Evolutionary conservation across 441 rosid genomes (phyloP).

Genomic region (Corymbia calophylla): DNA sequence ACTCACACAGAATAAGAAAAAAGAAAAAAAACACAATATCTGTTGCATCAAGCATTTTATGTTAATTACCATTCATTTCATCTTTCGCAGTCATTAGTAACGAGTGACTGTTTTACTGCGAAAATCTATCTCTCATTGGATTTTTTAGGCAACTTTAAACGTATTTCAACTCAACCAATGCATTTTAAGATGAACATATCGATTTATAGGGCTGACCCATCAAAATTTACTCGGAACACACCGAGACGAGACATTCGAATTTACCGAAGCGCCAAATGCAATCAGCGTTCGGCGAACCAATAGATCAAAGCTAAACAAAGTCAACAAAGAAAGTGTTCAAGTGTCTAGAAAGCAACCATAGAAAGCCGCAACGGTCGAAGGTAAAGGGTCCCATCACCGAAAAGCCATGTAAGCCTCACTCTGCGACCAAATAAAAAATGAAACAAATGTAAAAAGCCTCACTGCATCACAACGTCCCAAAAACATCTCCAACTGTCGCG

Average conservation of each 20-base stretch:
- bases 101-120: rapidly evolving
- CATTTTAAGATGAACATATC: rapidly evolving
- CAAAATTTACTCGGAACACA: background rate
- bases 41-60: rapidly evolving
- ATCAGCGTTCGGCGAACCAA: background rate
- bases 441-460: too few relatives aligned
- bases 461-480: background rate
- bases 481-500: background rate
- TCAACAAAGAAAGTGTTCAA: background rate
- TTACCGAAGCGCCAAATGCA: background rate
- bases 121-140: rapidly evolving
- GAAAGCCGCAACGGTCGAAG: background rate
- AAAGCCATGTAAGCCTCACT: background rate
- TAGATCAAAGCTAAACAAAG: background rate
- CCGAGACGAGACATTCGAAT: background rate
- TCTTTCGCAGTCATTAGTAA: rapidly evolving
- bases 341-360: background rate
- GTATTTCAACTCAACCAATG: rapidly evolving
- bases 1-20: rapidly evolving
- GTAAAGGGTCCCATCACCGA: background rate
- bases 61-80: rapidly evolving
- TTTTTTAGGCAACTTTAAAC: rapidly evolving
- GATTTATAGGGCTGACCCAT: background rate
- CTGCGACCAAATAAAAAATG: too few relatives aligned
- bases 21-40: rapidly evolving